Percentiles rank a stretch among this genome's conserved stretches.
Conservation (phyloP, 192 early-diverging fungal species). For the Geranomyces michiganensis region DNA sequence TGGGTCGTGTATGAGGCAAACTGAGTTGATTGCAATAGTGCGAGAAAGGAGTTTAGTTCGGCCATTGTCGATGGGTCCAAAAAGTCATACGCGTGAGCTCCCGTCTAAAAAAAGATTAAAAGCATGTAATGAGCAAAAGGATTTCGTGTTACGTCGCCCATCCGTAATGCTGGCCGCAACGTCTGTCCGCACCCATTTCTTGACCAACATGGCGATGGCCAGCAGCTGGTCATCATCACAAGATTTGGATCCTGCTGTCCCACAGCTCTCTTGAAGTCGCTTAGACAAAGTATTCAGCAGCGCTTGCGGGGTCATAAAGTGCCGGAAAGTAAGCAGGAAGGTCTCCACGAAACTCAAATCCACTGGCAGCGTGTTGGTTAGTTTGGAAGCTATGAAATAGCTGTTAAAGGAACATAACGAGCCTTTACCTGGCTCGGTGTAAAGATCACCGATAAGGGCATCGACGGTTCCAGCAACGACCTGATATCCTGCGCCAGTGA, state of each 20-base stretch:
- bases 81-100: slow-evolving; percentile 40
- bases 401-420: no score
- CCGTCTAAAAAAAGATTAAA: slow-evolving; percentile 28
- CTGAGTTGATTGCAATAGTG: slow-evolving; percentile 5
- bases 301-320: slow-evolving; percentile 23
- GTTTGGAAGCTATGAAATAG: no score
- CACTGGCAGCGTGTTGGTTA: no score
- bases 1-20: slow-evolving; percentile 28
- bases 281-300: slow-evolving; percentile 8
- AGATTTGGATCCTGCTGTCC: background rate
- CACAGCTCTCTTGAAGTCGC: background rate
- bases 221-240: slow-evolving; percentile 16
- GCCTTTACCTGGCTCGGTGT: slow-evolving; percentile 24
- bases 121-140: no score
- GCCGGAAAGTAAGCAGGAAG: slow-evolving; percentile 40
- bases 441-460: slow-evolving; percentile 28
- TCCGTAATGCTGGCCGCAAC: no score
- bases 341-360: slow-evolving; percentile 26
- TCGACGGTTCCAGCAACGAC: slow-evolving; percentile 32
- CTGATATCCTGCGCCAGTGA: slow-evolving; percentile 7
- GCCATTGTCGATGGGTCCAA: slow-evolving; percentile 26
- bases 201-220: slow-evolving; percentile 36
- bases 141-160: no score
- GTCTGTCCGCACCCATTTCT: slow-evolving; percentile 46
- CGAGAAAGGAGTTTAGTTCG: slow-evolving; percentile 29